A percentile compares a stretch with the other conserved stretches of the same genome.
Evolutionary conservation across 768 basidiomycete genomes (phyloP).

Genomic region (Suillus bovinus): DNA sequence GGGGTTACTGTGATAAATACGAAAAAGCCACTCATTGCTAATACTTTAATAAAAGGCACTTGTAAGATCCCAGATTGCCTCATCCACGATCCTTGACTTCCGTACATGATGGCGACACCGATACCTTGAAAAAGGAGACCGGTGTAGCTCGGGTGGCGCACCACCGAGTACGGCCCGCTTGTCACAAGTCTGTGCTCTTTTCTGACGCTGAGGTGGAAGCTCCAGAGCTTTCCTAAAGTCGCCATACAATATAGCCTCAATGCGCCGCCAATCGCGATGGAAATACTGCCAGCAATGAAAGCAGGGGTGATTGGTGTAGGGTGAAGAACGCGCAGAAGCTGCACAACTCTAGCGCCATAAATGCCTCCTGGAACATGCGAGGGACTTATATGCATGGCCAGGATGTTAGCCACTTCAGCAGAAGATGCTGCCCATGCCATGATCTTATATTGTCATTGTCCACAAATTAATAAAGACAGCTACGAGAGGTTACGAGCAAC

Average conservation of each 20-base stretch:
- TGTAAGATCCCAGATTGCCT: constrained; percentile 11
- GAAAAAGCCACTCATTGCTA: too few relatives aligned
- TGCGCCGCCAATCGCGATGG: constrained; percentile 19
- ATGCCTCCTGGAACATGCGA: background rate
- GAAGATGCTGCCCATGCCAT: background rate
- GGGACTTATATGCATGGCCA: background rate
- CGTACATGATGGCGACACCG: constrained; percentile 8
- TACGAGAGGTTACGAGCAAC: too few relatives aligned
- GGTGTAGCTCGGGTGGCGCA: constrained; percentile 33
- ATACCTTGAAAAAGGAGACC: constrained; percentile 13
- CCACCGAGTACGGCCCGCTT: constrained; percentile 27
- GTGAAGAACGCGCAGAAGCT: background rate
- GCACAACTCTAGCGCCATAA: background rate
- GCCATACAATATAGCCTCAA: constrained; percentile 28
- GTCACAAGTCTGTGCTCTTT: constrained; percentile 28
- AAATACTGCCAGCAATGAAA: constrained; percentile 16
- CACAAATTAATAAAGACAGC: background rate
- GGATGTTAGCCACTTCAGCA: constrained; percentile 4
- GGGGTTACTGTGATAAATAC: too few relatives aligned
- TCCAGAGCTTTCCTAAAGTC: constrained; percentile 27
- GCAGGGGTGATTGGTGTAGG: constrained; percentile 11
- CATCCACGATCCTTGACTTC: constrained; percentile 17
- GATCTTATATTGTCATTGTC: background rate
- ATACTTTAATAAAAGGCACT: background rate
- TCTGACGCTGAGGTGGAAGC: constrained; percentile 26